These are phyloP conservation scores for Talaromyces sp. DNA, from an alignment of 2,329 filamentous ascomycete genomes.

Conservation along the genomic window DNA sequence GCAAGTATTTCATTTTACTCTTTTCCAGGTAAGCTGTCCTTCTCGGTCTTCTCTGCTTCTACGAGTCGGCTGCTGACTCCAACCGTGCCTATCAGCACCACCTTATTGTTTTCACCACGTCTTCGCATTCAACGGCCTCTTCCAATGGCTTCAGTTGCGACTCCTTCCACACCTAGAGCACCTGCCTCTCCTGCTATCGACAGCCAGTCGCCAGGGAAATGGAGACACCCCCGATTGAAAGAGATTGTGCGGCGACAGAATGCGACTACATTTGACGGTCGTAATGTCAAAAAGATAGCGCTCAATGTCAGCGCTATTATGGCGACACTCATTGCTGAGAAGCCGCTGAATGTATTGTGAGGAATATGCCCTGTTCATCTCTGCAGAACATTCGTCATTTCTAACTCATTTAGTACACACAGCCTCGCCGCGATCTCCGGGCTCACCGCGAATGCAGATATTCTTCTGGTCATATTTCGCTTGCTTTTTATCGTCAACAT, in stretches of 20 bases:
- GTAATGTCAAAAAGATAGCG: conserved; percentile 64
- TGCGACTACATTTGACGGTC: conserved; percentile 70
- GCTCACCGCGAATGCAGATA: conserved; percentile 35
- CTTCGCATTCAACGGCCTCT: not conserved
- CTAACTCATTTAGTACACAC: conserved; percentile 8
- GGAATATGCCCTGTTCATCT: conserved; percentile 14
- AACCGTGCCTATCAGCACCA: not conserved
- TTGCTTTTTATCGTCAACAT: conserved; percentile 67
- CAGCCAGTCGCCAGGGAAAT: conserved; percentile 61
- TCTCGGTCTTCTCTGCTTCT: not conserved
- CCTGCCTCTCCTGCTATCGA: conserved; percentile 24
- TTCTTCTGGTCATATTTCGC: conserved; percentile 53
- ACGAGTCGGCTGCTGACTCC: not conserved
- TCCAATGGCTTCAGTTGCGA: conserved; percentile 31
- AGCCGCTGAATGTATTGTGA: conserved; percentile 35
- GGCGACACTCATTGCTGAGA: conserved; percentile 44
- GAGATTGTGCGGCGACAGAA: conserved; percentile 81
- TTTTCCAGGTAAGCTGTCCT: not conserved
- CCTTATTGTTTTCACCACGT: not conserved
- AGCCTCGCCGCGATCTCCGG: conserved; percentile 8
- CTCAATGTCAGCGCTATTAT: conserved; percentile 60
- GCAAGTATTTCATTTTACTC: not conserved
- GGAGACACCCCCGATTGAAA: conserved; percentile 82
- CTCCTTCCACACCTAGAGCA: conserved; percentile 39
- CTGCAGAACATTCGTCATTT: not conserved